A percentile compares a stretch with the other conserved stretches of the same genome.
Evolutionary conservation across 2,329 filamentous ascomycete species (phyloP).

Genomic region (Epichloe gansuensis): DNA sequence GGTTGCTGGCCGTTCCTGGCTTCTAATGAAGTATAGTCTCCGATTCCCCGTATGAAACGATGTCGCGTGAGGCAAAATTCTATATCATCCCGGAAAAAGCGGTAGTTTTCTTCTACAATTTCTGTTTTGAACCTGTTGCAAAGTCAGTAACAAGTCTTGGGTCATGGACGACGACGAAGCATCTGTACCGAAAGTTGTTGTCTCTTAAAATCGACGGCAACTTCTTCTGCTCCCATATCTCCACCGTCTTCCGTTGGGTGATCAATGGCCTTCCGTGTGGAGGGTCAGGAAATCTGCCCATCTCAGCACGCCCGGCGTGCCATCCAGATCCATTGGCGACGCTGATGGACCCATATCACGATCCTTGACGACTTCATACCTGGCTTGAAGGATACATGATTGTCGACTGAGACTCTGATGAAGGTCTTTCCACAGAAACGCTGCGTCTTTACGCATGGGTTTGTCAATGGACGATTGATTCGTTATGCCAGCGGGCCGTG

Average conservation of each 20-base stretch:
- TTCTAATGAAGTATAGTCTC: constrained; percentile 22
- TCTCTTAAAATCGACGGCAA: constrained; percentile 36
- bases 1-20: constrained; percentile 7
- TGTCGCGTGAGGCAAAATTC: constrained; percentile 41
- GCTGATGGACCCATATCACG: constrained; percentile 30
- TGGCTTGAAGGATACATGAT: constrained; percentile 43
- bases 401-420: constrained; percentile 42
- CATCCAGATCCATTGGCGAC: constrained; percentile 27
- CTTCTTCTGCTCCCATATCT: constrained; percentile 40
- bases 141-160: constrained; percentile 2
- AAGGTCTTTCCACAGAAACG: constrained; percentile 38
- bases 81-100: constrained; percentile 40
- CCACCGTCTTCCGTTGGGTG: constrained; percentile 42
- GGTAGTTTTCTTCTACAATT: constrained; percentile 39
- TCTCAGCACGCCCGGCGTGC: constrained; percentile 34
- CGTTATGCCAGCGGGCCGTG: constrained; percentile 32
- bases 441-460: constrained; percentile 24
- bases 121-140: constrained; percentile 38
- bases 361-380: constrained; percentile 40
- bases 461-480: constrained; percentile 28
- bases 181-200: constrained; percentile 37
- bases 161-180: constrained; percentile 5
- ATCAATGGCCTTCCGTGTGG: constrained; percentile 32
- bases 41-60: constrained; percentile 27
- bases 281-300: constrained; percentile 51